Evolutionary conservation across 140 eudicot species (phyloP), one percentile per base, ranked within the genome.

Genomic region (Oenanthe javanica): DNA sequence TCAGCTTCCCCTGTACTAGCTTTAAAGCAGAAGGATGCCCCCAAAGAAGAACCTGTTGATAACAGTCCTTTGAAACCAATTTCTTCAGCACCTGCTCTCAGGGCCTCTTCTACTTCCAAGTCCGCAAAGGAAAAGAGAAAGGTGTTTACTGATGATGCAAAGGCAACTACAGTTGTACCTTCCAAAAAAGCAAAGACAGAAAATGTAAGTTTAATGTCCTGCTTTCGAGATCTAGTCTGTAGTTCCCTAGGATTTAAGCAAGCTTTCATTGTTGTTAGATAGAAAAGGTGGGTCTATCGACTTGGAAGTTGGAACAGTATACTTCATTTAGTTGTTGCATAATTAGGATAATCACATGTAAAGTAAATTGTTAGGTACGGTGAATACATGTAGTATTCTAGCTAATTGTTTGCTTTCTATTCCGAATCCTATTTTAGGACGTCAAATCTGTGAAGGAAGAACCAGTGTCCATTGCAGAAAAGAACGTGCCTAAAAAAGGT

Each of bases 101-200:
- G 89, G 51, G 88, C 95, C 84, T 87, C 97, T 38, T 47, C 94
- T 19, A 48, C 94, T 21, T 80, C 91, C 4, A 95, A 92, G 82
- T 86, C 97, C 11, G 81, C 92, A 0, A 95, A 95, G 87, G 97
- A 91, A 67, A 95, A 95, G 87, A 89, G 99, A 80, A 95, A 92
- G 85, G 81, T 13, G 71, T 87, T 25, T 59, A 88, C 81, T 2
- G 99, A 95, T 42, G 88, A 87, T 54, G 80, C 95, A 80, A 80
- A 87, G 54, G 38, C 91, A 72, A 63, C 89, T 79, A 88, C 80
- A 79, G 83, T 80, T 47, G 86, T 90, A 27, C 86, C 93, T 82
- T 38, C 87, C 50, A 95, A 95, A 83, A 95, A 95, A 91, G 90
- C 86, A 8, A 95, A 95, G 85, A 85, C 96, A 69, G 99, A 95